Conservation (phyloP, 2,329 filamentous ascomycete species). For the Corynespora cassiicola region DNA sequence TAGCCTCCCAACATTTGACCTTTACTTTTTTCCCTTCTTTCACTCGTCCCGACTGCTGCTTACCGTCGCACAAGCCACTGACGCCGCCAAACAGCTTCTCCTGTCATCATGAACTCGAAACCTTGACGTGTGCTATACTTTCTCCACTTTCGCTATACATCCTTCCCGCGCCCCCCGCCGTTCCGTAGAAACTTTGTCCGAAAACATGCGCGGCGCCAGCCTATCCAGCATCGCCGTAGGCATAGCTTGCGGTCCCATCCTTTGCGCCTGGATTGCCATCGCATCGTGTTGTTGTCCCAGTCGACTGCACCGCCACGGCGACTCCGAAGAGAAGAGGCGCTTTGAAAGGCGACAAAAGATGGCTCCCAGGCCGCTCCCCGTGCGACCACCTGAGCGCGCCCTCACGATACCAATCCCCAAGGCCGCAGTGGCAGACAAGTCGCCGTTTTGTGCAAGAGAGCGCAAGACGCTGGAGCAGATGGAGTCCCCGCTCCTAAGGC, state of each 20-base stretch:
- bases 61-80: too few relatives aligned
- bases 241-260: constrained; percentile 22
- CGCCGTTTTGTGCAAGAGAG: too few relatives aligned
- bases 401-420: constrained; percentile 19
- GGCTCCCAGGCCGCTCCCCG: constrained; percentile 23
- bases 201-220: constrained; percentile 19
- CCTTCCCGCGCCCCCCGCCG: too few relatives aligned
- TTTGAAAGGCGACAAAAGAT: constrained; percentile 26
- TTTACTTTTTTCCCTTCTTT: too few relatives aligned
- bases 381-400: constrained; percentile 17
- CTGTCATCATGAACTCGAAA: too few relatives aligned
- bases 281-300: constrained; percentile 26
- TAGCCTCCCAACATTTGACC: too few relatives aligned
- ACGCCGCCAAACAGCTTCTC: too few relatives aligned
- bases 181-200: too few relatives aligned
- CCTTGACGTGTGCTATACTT: too few relatives aligned
- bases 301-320: constrained; percentile 14
- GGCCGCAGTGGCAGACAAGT: neutral
- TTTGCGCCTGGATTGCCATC: constrained; percentile 23
- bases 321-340: constrained; percentile 24
- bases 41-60: too few relatives aligned
- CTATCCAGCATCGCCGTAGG: constrained; percentile 17
- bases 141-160: too few relatives aligned
- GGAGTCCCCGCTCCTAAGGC: constrained; percentile 17
- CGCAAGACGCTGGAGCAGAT: constrained; percentile 22